Percentiles rank a stretch among this genome's conserved stretches.
These are phyloP conservation scores for Naganishia friedmannii DNA, from an alignment of 768 basidiomycete species.

Conservation along the genomic window DNA sequence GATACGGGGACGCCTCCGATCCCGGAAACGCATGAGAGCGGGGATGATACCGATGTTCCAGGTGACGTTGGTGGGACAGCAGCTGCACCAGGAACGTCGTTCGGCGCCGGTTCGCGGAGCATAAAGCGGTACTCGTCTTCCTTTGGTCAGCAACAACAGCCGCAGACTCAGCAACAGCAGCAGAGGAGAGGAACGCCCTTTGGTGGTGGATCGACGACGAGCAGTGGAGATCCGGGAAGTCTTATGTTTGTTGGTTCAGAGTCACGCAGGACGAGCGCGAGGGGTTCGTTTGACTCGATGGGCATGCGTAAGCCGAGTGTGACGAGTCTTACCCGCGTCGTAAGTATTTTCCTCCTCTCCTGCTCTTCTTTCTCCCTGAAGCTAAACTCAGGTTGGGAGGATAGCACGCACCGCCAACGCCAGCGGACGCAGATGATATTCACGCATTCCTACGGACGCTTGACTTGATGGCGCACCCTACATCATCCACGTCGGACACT, in stretches of 20 bases:
- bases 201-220: conserved; percentile 39
- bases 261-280: conserved; percentile 21
- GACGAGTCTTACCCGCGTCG: conserved; percentile 12
- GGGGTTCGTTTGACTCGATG: conserved; percentile 18
- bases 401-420: neutral
- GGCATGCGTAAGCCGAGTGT: conserved; percentile 25
- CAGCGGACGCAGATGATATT: conserved; percentile 46
- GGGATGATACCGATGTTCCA: conserved; percentile 1
- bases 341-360: neutral
- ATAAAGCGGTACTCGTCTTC: conserved; percentile 49
- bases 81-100: conserved; percentile 1
- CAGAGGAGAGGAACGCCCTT: conserved; percentile 22
- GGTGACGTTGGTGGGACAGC: neutral
- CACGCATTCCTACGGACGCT: conserved; percentile 50
- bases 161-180: conserved; percentile 26
- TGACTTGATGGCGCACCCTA: conserved; percentile 46
- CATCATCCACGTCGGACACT: conserved; percentile 37
- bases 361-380: too few relatives aligned
- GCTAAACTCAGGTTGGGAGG: too few relatives aligned
- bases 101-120: conserved; percentile 34
- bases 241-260: conserved; percentile 10
- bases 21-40: conserved; percentile 25
- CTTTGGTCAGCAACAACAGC: conserved; percentile 36
- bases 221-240: conserved; percentile 42
- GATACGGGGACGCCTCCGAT: conserved; percentile 22